phyloP scores from a whole-genome alignment of 2,329 filamentous ascomycete species.

The Chrysoporthe puriensis region DNA sequence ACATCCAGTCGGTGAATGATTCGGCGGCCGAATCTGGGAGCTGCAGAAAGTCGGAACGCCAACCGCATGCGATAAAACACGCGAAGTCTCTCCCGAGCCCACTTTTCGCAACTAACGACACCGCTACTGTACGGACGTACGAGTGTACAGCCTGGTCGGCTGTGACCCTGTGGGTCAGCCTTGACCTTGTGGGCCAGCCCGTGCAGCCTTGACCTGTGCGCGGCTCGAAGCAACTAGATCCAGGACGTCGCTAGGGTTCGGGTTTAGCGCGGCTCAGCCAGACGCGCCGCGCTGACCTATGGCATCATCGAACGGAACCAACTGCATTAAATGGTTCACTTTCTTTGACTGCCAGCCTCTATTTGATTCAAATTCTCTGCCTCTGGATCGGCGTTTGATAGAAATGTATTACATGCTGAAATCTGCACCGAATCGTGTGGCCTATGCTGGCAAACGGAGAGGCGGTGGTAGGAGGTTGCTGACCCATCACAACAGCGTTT shows the following conservation, averaged over 20 bases:
- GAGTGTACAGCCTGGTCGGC: neutral
- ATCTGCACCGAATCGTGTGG: neutral
- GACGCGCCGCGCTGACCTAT: neutral
- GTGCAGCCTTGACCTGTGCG: no score
- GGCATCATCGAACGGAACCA: neutral
- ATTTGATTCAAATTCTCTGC: neutral
- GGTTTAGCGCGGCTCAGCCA: neutral
- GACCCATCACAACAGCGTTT: neutral
- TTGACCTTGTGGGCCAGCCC: neutral
- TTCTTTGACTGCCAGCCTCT: neutral
- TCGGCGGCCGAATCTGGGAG: neutral
- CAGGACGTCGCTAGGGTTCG: neutral
- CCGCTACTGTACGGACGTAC: neutral
- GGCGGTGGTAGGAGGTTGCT: neutral
- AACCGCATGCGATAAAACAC: slow-evolving; percentile 1
- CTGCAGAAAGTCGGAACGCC: slow-evolving; percentile 4
- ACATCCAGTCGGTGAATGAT: neutral
- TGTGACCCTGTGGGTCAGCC: slow-evolving; percentile 3
- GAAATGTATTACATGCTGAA: neutral
- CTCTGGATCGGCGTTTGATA: neutral
- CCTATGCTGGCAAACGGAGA: neutral
- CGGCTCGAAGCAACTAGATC: no score
- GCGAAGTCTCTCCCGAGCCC: neutral
- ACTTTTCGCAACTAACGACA: neutral
- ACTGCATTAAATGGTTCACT: neutral